Evolutionary conservation across 2,329 filamentous ascomycete species (phyloP), one percentile per base, ranked within the genome.

Genomic region (Fusarium sp.): DNA sequence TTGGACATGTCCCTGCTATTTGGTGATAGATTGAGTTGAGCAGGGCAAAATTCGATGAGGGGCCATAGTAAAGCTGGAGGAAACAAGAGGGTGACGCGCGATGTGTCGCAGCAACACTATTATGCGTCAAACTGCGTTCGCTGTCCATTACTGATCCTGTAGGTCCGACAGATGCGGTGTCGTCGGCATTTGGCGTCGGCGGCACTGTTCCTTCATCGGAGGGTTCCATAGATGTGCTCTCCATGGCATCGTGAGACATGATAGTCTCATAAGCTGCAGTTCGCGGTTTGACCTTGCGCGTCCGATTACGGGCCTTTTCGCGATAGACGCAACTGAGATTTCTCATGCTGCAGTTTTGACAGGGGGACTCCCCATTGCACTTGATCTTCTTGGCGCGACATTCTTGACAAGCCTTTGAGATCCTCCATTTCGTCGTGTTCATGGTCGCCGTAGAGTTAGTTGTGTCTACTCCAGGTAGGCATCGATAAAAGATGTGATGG

Each of bases 41-140:
- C 2, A 85, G 79, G 1, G 83, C 80, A 37, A 85, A 85, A 68
- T 85, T 84, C 1, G 84, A 85, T 0, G 84, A 84, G 2, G 84
- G 82, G 0, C 84, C 84, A 75, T 85, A 85, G 71, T 85, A 85
- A 1, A 85, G 77, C 66, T 85, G 83, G 21, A 85, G 79, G 39
- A 80, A 76, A 63, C 82, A 83, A 25, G 82, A 84, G 2, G 84
- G 81, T 4, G 83, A 84, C 31, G 83, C 79, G 73, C 82, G 81
- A 69, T 85, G 84, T 14, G 83, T 85, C 25, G 84, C 84, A 7
- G 83, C 83, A n/a, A 85, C 84, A 62, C 84, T 85, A 58, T 75
- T 76, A 63, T 80, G 82, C 58, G 83, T 82, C 63, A 79, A 75
- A 71, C 74, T 78, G 51, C 75, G 68, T 60, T 78, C 74, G 35